Base-by-base conservation (phyloP, 805 yeast species). In the Saturnispora serradocipensis region DNA sequence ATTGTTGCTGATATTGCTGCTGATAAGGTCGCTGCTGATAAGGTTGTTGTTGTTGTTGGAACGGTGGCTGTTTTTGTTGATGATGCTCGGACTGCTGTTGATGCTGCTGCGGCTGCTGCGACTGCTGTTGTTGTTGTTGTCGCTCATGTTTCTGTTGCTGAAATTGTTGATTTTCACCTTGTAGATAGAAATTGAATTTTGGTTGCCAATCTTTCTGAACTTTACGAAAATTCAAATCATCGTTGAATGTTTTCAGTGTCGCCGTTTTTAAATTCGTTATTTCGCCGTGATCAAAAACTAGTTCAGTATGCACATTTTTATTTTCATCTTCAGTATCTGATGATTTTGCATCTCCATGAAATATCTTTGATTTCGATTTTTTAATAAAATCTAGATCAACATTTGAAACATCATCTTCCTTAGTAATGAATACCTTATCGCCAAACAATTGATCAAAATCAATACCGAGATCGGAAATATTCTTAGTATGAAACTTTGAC, bases 381-480 rank as follows among this genome's bases (percentile, higher is more conserved):
- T 48, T 45, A n/a, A 35, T 15, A 28, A 38, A 40, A 32, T 36
- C 24, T 30, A 39, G 16, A 46, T 48, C 42, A 28, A 43, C n/a
- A 45, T 59, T 18, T 59, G 61, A 16, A 58, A 42, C 38, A 53
- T 53, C 4, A 53, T 52, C 34, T 53, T 53, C 4, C 52, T 52
- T 28, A 52, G 54, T 4, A 58, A 54, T 38, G 44, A 62, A 61
- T 18, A 61, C 66, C 34, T 58, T 59, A 46, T 60, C 61, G 4
- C 62, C 53, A 46, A 61, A 62, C n/a, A 61, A 47, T 45, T 53
- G 54, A 34, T 59, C 61, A 47, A 62, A 50, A 44, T 58, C 52
- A 11, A 61, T 52, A 43, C 55, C 60, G 9, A 55, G 45, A 10
- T 57, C 36, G n/a, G 50, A 54, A 13, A 49, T 32, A 25, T 49